Base-by-base conservation (phyloP, 148 eudicot genomes). In the Bassia scoparia region DNA sequence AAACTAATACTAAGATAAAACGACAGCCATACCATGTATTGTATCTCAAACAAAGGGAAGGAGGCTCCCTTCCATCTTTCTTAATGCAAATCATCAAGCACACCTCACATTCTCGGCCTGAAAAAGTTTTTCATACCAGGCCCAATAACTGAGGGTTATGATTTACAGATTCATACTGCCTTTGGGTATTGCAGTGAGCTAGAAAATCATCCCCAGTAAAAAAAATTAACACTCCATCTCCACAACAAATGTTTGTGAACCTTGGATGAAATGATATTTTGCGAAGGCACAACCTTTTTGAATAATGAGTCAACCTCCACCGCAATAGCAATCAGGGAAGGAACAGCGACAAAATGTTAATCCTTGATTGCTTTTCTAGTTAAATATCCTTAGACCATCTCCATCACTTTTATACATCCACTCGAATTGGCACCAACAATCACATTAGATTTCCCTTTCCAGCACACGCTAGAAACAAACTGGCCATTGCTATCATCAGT, bases 401-500 rank as follows among this genome's bases (percentile, higher is more conserved):
- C 85, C 41, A 92, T 74, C 71, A 87, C 87, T 86, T 96, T 96
- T 68, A 96, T 85, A 72, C 91, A 90, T 53, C 99, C 99, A 50
- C 75, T 87, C 74, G 97, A 96, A 75, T 90, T 96, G 72, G 99
- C 97, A 76, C 96, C 97, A 73, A 96, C 85, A 62, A 92, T 82
- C 79, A 78, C 83, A 74, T 89, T 84, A 64, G 99, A 96, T 70
- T 89, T 92, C 71, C 81, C 83, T 76, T 89, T 88, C 96, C 97
- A 96, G 77, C 97, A 96, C 46, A 92, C 97, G 76, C 96, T 90
- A 26, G 99, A 96, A 78, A 96, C 99, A 72, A 96, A 96, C 76
- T 88, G 99, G 35, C 92, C 96, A 53, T 86, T 86, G 79, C 86
- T 87, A 74, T 92, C 89, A 53, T 96, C 97, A 31, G 90, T 92